Conservation (phyloP, 2,329 filamentous ascomycete species). For the Acrocalymma vagum region DNA sequence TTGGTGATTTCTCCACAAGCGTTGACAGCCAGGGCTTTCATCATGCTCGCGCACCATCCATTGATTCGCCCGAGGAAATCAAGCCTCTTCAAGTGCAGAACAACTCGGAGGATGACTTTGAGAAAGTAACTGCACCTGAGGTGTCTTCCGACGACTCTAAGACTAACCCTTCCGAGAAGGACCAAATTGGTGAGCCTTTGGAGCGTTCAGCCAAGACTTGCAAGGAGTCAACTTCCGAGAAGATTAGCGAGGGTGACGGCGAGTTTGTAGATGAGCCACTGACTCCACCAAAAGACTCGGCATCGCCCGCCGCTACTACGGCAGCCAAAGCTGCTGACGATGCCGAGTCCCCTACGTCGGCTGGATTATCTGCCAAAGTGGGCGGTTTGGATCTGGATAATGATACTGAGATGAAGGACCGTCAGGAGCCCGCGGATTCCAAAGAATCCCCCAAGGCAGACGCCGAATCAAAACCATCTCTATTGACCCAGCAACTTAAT, state of each 20-base stretch:
- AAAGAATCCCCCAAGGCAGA: constrained; percentile 27
- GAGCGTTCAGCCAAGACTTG: constrained; percentile 55
- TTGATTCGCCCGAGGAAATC: constrained; percentile 69
- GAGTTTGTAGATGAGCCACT: constrained; percentile 83
- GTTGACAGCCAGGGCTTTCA: constrained; percentile 62
- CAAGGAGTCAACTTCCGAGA: constrained; percentile 30
- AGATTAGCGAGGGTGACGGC: constrained; percentile 58
- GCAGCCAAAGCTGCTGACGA: constrained; percentile 35
- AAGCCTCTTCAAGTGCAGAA: constrained; percentile 81
- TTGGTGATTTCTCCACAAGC: constrained; percentile 59
- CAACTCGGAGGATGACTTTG: constrained; percentile 88
- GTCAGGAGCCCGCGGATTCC: no score
- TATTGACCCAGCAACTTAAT: constrained; percentile 53
- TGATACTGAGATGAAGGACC: constrained; percentile 59
- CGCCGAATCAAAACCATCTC: constrained; percentile 42
- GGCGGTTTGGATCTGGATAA: constrained; percentile 67
- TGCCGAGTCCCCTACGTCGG: constrained; percentile 58
- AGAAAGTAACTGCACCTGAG: constrained; percentile 78
- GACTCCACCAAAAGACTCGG: constrained; percentile 59
- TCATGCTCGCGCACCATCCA: constrained; percentile 56
- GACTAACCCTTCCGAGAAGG: constrained; percentile 60
- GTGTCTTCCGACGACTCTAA: constrained; percentile 74
- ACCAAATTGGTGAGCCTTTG: constrained; percentile 45
- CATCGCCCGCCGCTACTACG: constrained; percentile 26
- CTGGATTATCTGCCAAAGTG: constrained; percentile 64